These are phyloP conservation scores for Sicyos baderoa DNA, from an alignment of 306 rosid species.

Conservation along the genomic window DNA sequence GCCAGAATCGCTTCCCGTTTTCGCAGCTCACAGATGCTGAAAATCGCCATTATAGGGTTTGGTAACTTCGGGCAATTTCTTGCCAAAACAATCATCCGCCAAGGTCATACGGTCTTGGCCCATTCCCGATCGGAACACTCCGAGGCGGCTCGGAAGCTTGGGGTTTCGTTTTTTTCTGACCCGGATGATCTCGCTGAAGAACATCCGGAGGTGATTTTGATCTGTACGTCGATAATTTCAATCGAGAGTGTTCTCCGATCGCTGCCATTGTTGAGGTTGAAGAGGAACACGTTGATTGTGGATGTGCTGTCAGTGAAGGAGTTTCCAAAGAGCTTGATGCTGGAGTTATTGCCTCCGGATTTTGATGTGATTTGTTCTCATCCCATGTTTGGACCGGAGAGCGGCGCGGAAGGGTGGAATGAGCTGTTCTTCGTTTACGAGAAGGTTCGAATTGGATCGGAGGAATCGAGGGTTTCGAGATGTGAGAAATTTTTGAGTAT, in stretches of 20 bases:
- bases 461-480: conserved; percentile 34
- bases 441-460: conserved; percentile 53
- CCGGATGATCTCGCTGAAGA: conserved; percentile 73
- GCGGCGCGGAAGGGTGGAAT: conserved; percentile 42
- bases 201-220: conserved; percentile 66
- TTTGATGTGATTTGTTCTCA: conserved; percentile 66
- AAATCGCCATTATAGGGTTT: conserved; percentile 59
- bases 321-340: conserved; percentile 45
- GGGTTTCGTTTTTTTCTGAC: conserved; percentile 45
- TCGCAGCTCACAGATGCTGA: conserved; percentile 38
- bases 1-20: conserved; percentile 45
- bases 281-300: conserved; percentile 58
- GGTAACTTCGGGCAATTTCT: conserved; percentile 83
- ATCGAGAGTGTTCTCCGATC: conserved; percentile 42
- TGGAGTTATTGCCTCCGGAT: conserved; percentile 34
- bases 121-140: conserved; percentile 61
- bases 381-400: conserved; percentile 86
- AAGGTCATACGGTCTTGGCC: conserved; percentile 69
- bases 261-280: conserved; percentile 56
- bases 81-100: conserved; percentile 45
- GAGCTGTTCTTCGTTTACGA: conserved; percentile 49
- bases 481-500: conserved; percentile 46
- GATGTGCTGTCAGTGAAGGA: conserved; percentile 84
- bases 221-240: conserved; percentile 64
- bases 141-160: conserved; percentile 32